Base-by-base conservation (phyloP, 257 asterid genomes). In the Oldenlandia corymbosa region DNA sequence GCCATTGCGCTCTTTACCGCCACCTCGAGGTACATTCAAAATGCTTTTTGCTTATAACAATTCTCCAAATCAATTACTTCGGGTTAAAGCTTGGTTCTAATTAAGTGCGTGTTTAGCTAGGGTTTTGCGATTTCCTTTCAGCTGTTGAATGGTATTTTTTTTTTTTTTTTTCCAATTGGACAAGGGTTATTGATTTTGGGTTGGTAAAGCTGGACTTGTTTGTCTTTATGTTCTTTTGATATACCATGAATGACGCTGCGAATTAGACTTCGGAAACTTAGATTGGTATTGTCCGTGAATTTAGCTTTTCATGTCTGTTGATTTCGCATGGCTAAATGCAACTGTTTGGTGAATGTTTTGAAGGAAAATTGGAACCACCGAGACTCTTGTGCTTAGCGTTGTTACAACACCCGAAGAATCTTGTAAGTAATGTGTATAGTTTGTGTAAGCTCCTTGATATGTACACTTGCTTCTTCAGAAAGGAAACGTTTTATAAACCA, bases 381-480 rank as follows among this genome's bases (percentile, higher is more conserved):
- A 72, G 42, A 28, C 57, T 36, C 60, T 80, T 60, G 80, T 79
- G 65, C 70, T 76, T 50, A 69, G 71, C 47, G 69, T 78, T 71
- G 70, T 83, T 67, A 79, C 95, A n/a, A n/a, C n/a, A 21, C 68
- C 50, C 16, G 85, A 81, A 66, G 70, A 78, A 71, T 71, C 84
- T 36, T n/a, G 96, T 91, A 80, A 79, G 98, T 85, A 65, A 61
- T 64, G 27, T 57, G 18, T 57, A 8, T 51, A 23, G 18, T 55
- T 52, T 52, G 30, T 16, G n/a, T 36, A 39, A 18, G 36, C 42
- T 58, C 26, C 28, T 11, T 20, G 43, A 11, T 62, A 32, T 48
- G 7, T 21, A 34, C 39, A 23, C n/a, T 53, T 9, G 18, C 21
- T 41, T 28, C 62, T 32, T 14, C 24, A 47, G 50, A 52, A 42